These are phyloP conservation scores for Amanita jacksonii DNA, from an alignment of 768 basidiomycete genomes.

Conservation along the genomic window DNA sequence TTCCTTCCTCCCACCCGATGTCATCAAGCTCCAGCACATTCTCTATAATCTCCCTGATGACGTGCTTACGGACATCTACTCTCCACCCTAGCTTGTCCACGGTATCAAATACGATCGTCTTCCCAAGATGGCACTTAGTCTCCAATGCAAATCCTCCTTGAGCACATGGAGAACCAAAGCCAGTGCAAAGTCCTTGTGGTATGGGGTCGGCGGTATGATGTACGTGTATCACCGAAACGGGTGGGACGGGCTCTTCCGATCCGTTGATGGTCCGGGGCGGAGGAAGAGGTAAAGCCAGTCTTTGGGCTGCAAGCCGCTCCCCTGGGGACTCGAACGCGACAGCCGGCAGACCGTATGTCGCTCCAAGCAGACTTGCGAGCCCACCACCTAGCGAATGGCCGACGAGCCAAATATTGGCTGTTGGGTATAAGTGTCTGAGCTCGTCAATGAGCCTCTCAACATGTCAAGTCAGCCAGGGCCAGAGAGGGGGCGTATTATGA, in stretches of 20 bases:
- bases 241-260: conserved; percentile 17
- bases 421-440: conserved; percentile 73
- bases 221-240: conserved; percentile 56
- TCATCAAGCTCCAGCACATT: conserved; percentile 41
- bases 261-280: conserved; percentile 36
- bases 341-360: conserved; percentile 85
- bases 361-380: conserved; percentile 78
- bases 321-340: conserved; percentile 87
- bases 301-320: conserved; percentile 60
- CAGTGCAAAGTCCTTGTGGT: conserved; percentile 75
- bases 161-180: conserved; percentile 65
- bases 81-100: conserved; percentile 74
- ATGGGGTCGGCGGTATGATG: conserved; percentile 94
- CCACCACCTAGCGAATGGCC: conserved; percentile 91
- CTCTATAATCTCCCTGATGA: conserved; percentile 60
- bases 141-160: conserved; percentile 85
- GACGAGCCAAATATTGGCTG: conserved; percentile 79
- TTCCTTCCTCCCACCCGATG: conserved; percentile 41
- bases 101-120: conserved; percentile 83
- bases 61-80: conserved; percentile 71
- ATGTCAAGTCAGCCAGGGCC: background rate
- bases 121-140: conserved; percentile 81
- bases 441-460: conserved; percentile 80
- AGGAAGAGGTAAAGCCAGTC: conserved; percentile 86
- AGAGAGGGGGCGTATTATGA: background rate